phyloP scores from a whole-genome alignment of 257 asterid genomes.

The Agastache rugosa region DNA sequence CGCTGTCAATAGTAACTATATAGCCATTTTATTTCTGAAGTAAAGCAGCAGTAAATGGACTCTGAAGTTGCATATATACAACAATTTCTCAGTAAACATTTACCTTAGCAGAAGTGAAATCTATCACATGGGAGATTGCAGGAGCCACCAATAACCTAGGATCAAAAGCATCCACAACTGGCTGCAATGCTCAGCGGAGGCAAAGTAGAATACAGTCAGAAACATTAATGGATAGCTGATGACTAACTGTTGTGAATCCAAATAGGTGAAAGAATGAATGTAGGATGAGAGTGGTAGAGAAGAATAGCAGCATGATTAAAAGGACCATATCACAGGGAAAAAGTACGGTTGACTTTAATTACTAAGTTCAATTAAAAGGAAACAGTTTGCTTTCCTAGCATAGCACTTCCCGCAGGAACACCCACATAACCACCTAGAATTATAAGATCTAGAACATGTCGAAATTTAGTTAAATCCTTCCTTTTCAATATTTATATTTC shows the following conservation, averaged over 20 bases:
- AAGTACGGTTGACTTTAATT: conserved; percentile 6
- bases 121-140: conserved; percentile 81
- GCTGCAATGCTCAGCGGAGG: conserved; percentile 49
- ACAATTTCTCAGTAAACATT: conserved; percentile 17
- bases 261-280: conserved; percentile 30
- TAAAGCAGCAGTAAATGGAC: conserved; percentile 6
- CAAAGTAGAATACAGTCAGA: conserved; percentile 29
- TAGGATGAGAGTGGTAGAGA: conserved; percentile 19
- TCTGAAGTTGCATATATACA: conserved; percentile 16
- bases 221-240: conserved; percentile 11
- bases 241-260: conserved; percentile 1
- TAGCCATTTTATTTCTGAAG: not conserved
- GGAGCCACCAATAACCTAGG: conserved; percentile 97
- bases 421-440: conserved; percentile 19
- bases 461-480: not conserved
- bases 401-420: not conserved
- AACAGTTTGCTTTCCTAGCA: not conserved
- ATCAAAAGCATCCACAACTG: conserved; percentile 95
- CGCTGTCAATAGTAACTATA: not conserved
- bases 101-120: conserved; percentile 65
- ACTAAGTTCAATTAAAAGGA: conserved; percentile 12
- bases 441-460: not conserved
- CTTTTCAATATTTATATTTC: not conserved
- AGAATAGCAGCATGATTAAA: not conserved
- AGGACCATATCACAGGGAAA: conserved; percentile 5